phyloP scores from a whole-genome alignment of 176 grass and related monocot genomes.

The Pontederia crassipes region DNA sequence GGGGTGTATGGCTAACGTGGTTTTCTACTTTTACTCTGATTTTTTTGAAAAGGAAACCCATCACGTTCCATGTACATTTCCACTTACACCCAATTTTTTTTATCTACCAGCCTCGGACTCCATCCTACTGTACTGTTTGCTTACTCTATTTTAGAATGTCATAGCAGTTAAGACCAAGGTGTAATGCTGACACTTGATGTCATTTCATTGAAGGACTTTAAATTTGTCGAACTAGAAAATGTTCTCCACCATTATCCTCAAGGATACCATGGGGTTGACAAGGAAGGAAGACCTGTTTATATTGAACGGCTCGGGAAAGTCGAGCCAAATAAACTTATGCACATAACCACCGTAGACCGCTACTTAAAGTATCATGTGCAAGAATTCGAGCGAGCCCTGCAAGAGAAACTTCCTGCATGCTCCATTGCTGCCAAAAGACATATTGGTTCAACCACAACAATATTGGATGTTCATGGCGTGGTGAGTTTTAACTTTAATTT shows the following conservation, averaged over 20 bases:
- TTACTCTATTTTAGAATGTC: neutral
- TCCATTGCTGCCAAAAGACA: constrained; percentile 89
- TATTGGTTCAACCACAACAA: constrained; percentile 75
- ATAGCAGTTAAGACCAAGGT: neutral
- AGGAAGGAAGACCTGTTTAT: constrained; percentile 69
- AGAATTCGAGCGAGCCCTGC: constrained; percentile 90
- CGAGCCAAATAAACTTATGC: constrained; percentile 78
- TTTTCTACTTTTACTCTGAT: too few relatives aligned
- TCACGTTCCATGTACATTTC: too few relatives aligned
- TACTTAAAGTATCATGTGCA: constrained; percentile 99
- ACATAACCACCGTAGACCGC: constrained; percentile 69
- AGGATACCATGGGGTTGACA: constrained; percentile 83
- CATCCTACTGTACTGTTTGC: neutral
- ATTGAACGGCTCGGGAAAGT: constrained; percentile 95
- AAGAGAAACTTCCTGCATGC: constrained; percentile 87
- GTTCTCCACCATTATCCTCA: constrained; percentile 80
- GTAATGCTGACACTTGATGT: neutral
- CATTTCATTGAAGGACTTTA: constrained; percentile 59
- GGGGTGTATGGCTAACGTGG: too few relatives aligned
- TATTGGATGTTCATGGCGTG: constrained; percentile 97
- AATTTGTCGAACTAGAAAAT: constrained; percentile 65
- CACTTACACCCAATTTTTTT: too few relatives aligned
- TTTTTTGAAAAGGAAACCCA: too few relatives aligned
- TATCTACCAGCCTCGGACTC: too few relatives aligned
- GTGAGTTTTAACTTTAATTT: constrained; percentile 28